Base-by-base conservation (phyloP, 306 rosid species). In the Sophora flavescens region DNA sequence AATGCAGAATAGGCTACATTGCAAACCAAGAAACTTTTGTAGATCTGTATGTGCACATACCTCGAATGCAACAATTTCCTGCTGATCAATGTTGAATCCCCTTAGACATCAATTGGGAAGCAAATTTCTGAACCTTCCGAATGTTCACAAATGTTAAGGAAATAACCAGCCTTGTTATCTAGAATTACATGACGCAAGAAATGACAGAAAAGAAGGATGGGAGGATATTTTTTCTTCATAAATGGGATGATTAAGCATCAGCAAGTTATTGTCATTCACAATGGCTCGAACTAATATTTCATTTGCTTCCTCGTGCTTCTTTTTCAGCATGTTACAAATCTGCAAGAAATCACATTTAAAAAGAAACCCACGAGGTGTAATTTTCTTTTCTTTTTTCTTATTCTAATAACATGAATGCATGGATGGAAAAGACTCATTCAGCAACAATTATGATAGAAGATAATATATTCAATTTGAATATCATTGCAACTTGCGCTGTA, bases 211-310 rank as follows among this genome's bases (percentile, higher is more conserved):
- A 69, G 36, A 28, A 9, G 47, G 53, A 38, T 69, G 41, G 63
- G 62, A 95, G 97, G 98, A 95, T 95, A 92, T 95, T 83, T 90
- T 85, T 64, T 84, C 93, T 70, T 90, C 93, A 38, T 84, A 82
- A 79, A 89, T 87, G 75, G 98, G 97, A 87, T 95, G 97, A 79
- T 92, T 90, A 70, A 95, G 93, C 97, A 92, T 90, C 84, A 95
- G 88, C 78, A 95, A 84, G 85, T 84, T 82, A 61, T 87, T 90
- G 89, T 89, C 86, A 69, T 82, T 92, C 78, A 95, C 91, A 74
- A 92, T n/a, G 62, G 96, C 91, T 75, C 93, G 88, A 59, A 92
- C 90, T 36, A 92, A 72, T 71, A 92, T 8, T 71, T 89, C 93
- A 78, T 95, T 90, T 68, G 97, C 97, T 86, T 95, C 93, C 63